Base-by-base conservation (phyloP, 2,329 filamentous ascomycete species). In the Arthroderma sp. region DNA sequence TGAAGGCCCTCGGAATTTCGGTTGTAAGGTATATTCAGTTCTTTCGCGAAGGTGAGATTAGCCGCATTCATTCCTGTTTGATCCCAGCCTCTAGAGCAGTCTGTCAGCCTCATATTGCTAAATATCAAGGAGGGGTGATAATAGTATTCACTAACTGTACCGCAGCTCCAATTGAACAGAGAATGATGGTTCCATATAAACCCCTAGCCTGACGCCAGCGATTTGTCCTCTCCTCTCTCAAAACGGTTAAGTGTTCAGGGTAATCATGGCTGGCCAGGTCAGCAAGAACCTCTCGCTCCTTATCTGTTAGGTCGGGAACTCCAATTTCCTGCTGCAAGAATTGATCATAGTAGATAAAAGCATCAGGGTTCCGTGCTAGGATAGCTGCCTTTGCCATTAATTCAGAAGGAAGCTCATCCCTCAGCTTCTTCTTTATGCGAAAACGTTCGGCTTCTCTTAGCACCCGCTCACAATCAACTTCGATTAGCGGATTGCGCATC, bases 1-100 rank as follows among this genome's bases (percentile, higher is more conserved):
- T 65, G 62, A 36, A 58, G 58, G 36, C 55, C 50, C 10, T 47
- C 45, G 8, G 51, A 54, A 22, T 58, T 39, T 45, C 72, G 58
- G 15, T 22, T 22, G 15, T 22, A 22, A 1, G 61, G 57, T 28
- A 71, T 76, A 34, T 62, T 63, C 39, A 71, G 64, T 7, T 62
- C 66, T 28, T 56, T 54, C 3, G 71, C 70, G 52, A 72, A 74
- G 3, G 64, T 69, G 27, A 75, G 56, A 43, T 74, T 74, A 33
- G 71, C 72, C 4, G 70, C 71, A 48, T 73, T 74, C 22, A 66
- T 66, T n/a, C 69, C 70, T 7, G 70, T 72, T 53, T 73, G 70
- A 58, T 72, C 70, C 70, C 70, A 73, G 29, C 66, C 66, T 45
- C 57, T 57, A 30, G 29, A 42, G 29, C 31, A 29, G 4, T 4